phyloP scores from a whole-genome alignment of 768 basidiomycete species.

The Termitomyces sp. region DNA sequence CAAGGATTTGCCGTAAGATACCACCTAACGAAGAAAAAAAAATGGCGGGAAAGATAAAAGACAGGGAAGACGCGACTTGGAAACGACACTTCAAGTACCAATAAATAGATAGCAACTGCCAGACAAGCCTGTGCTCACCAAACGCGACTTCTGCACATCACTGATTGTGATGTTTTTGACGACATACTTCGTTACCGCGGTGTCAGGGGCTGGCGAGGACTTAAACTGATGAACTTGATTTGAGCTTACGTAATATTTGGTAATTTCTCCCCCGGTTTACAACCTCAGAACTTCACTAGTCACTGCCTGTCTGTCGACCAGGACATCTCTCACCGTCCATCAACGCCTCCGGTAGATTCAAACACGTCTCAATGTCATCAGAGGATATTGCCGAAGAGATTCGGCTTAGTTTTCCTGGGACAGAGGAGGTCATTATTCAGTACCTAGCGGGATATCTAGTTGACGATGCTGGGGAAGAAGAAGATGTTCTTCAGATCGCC shows the following conservation, averaged over 20 bases:
- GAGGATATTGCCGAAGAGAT: conserved; percentile 80
- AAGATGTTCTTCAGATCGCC: conserved; percentile 77
- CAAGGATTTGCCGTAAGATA: neutral
- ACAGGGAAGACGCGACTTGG: neutral
- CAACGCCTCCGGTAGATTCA: neutral
- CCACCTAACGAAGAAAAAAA: neutral
- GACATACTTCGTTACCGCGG: neutral
- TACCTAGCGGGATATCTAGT: conserved; percentile 86
- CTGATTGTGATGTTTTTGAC: neutral
- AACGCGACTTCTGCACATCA: conserved; percentile 1
- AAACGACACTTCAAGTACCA: neutral
- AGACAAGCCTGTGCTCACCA: neutral
- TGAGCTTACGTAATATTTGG: neutral
- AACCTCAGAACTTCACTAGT: neutral
- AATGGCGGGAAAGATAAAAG: neutral
- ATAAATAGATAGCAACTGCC: neutral
- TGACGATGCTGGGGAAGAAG: conserved; percentile 85
- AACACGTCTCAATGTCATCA: conserved; percentile 46
- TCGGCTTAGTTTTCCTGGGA: conserved; percentile 60
- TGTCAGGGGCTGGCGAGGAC: neutral
- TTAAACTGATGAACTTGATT: neutral
- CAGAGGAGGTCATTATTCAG: conserved; percentile 82
- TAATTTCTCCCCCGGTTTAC: neutral
- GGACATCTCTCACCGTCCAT: neutral
- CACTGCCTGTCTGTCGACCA: neutral